These are phyloP conservation scores for Cnidoscolus chayamansa DNA, from an alignment of 441 rosid species.

Conservation along the genomic window DNA sequence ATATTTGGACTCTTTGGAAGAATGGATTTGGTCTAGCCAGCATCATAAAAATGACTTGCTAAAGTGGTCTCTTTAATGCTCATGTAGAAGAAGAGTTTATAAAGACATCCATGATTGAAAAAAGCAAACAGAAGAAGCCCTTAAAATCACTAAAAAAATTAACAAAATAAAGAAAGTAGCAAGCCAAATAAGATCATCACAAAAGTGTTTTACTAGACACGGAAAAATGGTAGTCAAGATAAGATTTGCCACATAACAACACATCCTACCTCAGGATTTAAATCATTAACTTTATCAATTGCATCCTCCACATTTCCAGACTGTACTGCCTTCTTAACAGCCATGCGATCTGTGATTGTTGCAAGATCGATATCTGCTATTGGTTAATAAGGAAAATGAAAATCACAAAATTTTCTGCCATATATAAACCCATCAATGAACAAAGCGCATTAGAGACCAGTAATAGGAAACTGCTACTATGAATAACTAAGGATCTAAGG, in stretches of 20 bases:
- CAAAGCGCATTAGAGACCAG: not conserved
- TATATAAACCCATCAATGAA: not conserved
- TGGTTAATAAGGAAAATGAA: conserved; percentile 45
- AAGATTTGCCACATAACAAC: not conserved
- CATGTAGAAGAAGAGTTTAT: not conserved
- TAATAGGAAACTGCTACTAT: not conserved
- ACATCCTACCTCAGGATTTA: conserved; percentile 78
- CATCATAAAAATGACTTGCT: too few relatives aligned
- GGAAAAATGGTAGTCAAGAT: not conserved
- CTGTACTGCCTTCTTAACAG: conserved; percentile 93
- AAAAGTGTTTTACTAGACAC: not conserved
- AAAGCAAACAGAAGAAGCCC: not conserved
- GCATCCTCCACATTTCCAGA: conserved; percentile 95
- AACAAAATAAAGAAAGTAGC: not conserved
- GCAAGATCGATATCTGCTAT: conserved; percentile 93
- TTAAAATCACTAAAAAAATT: not conserved
- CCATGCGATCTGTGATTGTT: conserved; percentile 86
- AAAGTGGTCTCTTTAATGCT: not conserved
- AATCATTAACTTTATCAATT: conserved; percentile 87
- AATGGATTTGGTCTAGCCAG: too few relatives aligned
- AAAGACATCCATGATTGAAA: not conserved
- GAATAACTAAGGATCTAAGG: conserved; percentile 25
- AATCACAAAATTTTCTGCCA: not conserved
- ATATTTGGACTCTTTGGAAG: too few relatives aligned
- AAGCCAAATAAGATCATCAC: not conserved